Base-by-base conservation (phyloP, 2,329 filamentous ascomycete species). In the Zasmidium cellare region DNA sequence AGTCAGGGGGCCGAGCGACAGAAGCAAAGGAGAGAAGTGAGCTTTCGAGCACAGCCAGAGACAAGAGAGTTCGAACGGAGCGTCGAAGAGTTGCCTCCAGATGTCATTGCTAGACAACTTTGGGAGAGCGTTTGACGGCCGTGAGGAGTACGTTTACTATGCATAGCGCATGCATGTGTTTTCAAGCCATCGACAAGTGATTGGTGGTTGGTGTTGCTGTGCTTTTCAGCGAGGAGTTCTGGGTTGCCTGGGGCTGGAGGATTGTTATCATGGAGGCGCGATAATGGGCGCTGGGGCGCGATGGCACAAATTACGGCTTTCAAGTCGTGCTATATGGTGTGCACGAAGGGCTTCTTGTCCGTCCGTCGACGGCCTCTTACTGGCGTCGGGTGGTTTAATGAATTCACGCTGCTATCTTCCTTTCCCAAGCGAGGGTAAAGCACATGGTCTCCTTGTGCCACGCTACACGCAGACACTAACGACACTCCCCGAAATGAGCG, bases 21-120 rank as follows among this genome's bases (percentile, higher is more conserved):
- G 35, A 58, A 56, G 47, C 54, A 48, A 16, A 63, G 60, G 48
- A 53, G 68, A 9, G 65, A 67, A 24, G 66, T 70, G 38, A 66
- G 63, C 41, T 69, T 70, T 44, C 67, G 65, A 14, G 56, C 58
- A 5, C 57, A 58, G 46, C 62, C 64, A n/a, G 52, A 65, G 53
- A 58, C 47, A 31, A 51, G 63, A 41, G 59, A 67, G 24, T 53
- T 56, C 45, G 58, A 65, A 41, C 52, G 28, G 5, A 49, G 47
- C 22, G 51, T 51, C n/a, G 64, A 61, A 2, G 60, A 63, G 20
- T 25, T 54, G 47, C 59, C 56, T n/a, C 59, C 63, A 1, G 64
- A 65, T 49, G 58, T 47, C 22, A 65, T 70, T 48, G 66, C 64
- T 20, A 58, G 58, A 58, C 60, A 53, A 52, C 47, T 70, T 38